Conservation (phyloP, 2,329 filamentous ascomycete genomes). For the Phyllosticta citribraziliensis region DNA sequence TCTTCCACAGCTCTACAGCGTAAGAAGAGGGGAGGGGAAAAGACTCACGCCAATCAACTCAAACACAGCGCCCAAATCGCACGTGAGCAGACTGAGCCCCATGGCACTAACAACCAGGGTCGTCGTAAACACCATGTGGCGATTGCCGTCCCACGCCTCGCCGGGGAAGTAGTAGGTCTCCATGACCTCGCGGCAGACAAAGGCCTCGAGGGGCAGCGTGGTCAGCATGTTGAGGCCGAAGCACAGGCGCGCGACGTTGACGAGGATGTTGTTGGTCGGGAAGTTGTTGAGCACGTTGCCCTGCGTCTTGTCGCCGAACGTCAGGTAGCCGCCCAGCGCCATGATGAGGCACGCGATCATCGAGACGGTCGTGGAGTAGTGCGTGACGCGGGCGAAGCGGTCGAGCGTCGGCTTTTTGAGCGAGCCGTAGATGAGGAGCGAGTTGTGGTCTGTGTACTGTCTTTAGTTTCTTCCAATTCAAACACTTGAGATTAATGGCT, state of each 20-base stretch:
- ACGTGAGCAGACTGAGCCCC: constrained; percentile 70
- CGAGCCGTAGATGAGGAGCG: constrained; percentile 92
- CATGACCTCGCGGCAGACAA: constrained; percentile 96
- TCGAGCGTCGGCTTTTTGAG: constrained; percentile 90
- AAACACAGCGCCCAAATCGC: constrained; percentile 88
- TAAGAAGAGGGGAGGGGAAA: too few species aligned
- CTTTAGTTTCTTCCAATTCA: background rate
- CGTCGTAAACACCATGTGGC: constrained; percentile 81
- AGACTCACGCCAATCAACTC: constrained; percentile 68
- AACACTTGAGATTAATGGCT: background rate
- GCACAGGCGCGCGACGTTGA: constrained; percentile 89
- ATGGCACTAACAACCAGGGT: constrained; percentile 70
- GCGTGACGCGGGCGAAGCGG: constrained; percentile 85
- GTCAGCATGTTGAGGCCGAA: constrained; percentile 99
- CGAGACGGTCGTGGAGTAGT: constrained; percentile 83
- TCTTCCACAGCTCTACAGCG: too few species aligned
- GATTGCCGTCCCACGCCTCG: constrained; percentile 69
- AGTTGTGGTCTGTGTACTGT: constrained; percentile 65
- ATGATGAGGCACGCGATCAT: constrained; percentile 85
- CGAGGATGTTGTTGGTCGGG: constrained; percentile 77
- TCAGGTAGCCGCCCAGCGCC: constrained; percentile 82
- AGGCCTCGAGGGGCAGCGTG: constrained; percentile 89
- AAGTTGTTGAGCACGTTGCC: constrained; percentile 99
- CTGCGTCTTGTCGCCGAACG: constrained; percentile 81
- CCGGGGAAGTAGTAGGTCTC: constrained; percentile 67